These are phyloP conservation scores for Alternaria sp. DNA, from an alignment of 2,329 filamentous ascomycete species.

Conservation along the genomic window DNA sequence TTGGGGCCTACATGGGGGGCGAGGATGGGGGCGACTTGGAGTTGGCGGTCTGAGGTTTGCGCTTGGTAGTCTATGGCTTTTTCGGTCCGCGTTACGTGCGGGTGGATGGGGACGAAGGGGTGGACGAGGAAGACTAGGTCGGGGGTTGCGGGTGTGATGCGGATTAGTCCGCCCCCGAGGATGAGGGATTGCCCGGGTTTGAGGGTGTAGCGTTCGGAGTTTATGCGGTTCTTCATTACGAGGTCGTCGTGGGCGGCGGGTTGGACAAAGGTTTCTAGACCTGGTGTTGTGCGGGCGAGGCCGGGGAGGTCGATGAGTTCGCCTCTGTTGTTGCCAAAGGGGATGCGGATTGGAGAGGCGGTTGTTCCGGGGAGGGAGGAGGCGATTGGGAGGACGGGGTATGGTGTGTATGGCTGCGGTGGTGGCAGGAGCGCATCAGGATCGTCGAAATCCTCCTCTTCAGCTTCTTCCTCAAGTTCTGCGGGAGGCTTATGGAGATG, in stretches of 20 bases:
- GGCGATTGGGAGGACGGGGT: slow-evolving; percentile 83
- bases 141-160: slow-evolving; percentile 77
- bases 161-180: slow-evolving; percentile 79
- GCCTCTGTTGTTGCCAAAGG: slow-evolving; percentile 83
- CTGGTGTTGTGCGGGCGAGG: slow-evolving; percentile 68
- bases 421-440: slow-evolving; percentile 72
- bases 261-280: slow-evolving; percentile 73
- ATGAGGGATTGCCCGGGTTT: slow-evolving; percentile 81
- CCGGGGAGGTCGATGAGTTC: slow-evolving; percentile 95
- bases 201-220: slow-evolving; percentile 74
- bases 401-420: slow-evolving; percentile 72
- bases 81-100: slow-evolving; percentile 78
- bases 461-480: slow-evolving; percentile 23
- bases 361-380: slow-evolving; percentile 91
- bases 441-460: slow-evolving; percentile 39
- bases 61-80: slow-evolving; percentile 79
- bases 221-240: slow-evolving; percentile 78
- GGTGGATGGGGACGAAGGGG: slow-evolving; percentile 78
- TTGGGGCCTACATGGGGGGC: slow-evolving; percentile 45
- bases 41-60: slow-evolving; percentile 58
- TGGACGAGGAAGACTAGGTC: slow-evolving; percentile 77
- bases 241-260: slow-evolving; percentile 70
- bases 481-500: slow-evolving; percentile 29
- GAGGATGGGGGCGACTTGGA: slow-evolving; percentile 69
- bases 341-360: slow-evolving; percentile 90